phyloP scores from a whole-genome alignment of 805 yeast genomes.

The Debaryomyces tyrocola region DNA sequence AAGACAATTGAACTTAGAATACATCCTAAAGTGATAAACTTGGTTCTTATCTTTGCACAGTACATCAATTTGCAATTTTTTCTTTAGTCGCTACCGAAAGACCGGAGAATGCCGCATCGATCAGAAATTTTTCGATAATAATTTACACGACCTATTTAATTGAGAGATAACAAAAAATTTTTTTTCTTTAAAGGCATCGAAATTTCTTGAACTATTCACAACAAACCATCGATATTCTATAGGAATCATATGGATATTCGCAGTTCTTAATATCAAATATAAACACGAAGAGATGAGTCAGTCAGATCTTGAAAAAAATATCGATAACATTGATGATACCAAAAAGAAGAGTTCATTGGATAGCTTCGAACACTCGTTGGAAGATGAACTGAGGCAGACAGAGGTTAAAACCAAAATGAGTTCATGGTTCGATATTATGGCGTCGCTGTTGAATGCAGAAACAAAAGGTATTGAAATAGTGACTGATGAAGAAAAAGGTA shows the following conservation, averaged over 20 bases:
- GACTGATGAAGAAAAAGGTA: slow-evolving; percentile 75
- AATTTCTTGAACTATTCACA: not conserved
- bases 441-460: slow-evolving; percentile 40
- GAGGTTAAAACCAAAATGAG: slow-evolving; percentile 25
- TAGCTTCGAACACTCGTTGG: slow-evolving; percentile 1
- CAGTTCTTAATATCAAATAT: not conserved
- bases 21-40: no score
- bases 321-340: not conserved
- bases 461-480: slow-evolving; percentile 78
- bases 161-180: not conserved
- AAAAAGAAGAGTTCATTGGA: slow-evolving; percentile 5
- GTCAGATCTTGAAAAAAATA: not conserved
- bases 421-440: slow-evolving; percentile 29
- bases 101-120: not conserved
- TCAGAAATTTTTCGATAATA: not conserved
- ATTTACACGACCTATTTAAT: no score
- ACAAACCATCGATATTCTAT: not conserved
- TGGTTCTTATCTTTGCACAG: no score
- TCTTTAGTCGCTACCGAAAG: not conserved
- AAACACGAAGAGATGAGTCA: not conserved
- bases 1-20: no score
- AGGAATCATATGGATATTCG: not conserved
- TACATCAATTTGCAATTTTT: no score
- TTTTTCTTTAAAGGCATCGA: not conserved
- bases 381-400: slow-evolving; percentile 1